Base-by-base conservation (phyloP, 2,329 filamentous ascomycete species). In the Ramichloridium luteum region DNA sequence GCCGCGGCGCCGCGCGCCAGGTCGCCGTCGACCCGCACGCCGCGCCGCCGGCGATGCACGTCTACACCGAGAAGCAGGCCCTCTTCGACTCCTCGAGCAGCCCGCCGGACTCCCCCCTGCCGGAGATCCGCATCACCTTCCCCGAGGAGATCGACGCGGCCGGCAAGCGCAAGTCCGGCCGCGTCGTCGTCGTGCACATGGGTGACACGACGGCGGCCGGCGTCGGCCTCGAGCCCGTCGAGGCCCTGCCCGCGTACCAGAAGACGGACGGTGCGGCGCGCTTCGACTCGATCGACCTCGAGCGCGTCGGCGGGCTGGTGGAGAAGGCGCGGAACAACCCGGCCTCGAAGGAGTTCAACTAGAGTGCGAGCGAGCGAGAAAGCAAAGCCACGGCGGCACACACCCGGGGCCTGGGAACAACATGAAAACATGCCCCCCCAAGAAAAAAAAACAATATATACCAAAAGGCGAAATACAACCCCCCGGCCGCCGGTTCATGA, bases 61-160 rank as follows among this genome's bases (percentile, higher is more conserved):
- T 90, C 48, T 80, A 84, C 55, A 74, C 80, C 49, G 77, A 83
- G 57, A 84, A 90, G 59, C 74, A 78, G 53, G 74, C 74, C 43
- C 76, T 92, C 60, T 74, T 88, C 45, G 70, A 76, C 43, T 81
- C 81, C 59, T 80, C 81, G 17, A 67, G 70, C 38, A 79, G 75
- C 41, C 78, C 83, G 11, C 81, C 86, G 13, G 65, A 79, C 48
- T 82, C 74, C 58, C 79, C 80, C 45, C 71, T 96, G 16, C 90
- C 90, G 13, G 82, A 96, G 62, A 98, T 98, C 51, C 84, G 86
- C 60, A 93, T 98, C 58, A 96, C 90, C 20, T 96, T 98, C 66
- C 90, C 90, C 11, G 83, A 92, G 49, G 90, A 96, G 65, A 78
- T 92, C 47, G 86, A 94, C 53, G 81, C 84, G 30, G 51, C 62